Evolutionary conservation across 1,284 basidiomycete genomes (phyloP).

Genomic region (Meira miltonrushii): DNA sequence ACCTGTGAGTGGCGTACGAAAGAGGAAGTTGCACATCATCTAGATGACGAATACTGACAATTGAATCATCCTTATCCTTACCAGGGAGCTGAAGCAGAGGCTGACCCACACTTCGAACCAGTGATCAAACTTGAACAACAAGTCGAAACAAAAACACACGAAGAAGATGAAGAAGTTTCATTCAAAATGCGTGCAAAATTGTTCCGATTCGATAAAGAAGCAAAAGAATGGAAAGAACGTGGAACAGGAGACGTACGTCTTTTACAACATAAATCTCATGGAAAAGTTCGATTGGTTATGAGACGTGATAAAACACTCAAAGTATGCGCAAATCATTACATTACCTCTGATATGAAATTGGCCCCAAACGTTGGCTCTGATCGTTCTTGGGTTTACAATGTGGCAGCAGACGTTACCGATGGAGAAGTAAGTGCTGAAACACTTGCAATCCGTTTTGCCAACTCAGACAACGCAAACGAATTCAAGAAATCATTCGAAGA

Average conservation of each 20-base stretch:
- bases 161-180: slow-evolving; percentile 86
- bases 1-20: neutral
- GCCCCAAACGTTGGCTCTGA: slow-evolving; percentile 98
- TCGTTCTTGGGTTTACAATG: slow-evolving; percentile 94
- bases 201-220: slow-evolving; percentile 81
- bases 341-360: slow-evolving; percentile 83
- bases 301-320: slow-evolving; percentile 99
- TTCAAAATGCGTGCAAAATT: slow-evolving; percentile 99
- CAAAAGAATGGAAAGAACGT: slow-evolving; percentile 93
- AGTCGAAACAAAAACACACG: slow-evolving; percentile 88
- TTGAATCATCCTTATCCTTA: neutral
- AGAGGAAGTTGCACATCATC: neutral
- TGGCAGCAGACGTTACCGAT: slow-evolving; percentile 80
- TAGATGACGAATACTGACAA: neutral
- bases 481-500: slow-evolving; percentile 50
- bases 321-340: slow-evolving; percentile 95
- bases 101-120: slow-evolving; percentile 89
- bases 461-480: slow-evolving; percentile 65
- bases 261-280: slow-evolving; percentile 69
- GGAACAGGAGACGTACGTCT: slow-evolving; percentile 55
- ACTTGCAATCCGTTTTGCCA: slow-evolving; percentile 95
- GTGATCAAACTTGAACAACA: slow-evolving; percentile 95
- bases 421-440: slow-evolving; percentile 83
- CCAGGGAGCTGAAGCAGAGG: slow-evolving; percentile 64
- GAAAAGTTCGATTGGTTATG: slow-evolving; percentile 96